Evolutionary conservation across 306 rosid species (phyloP), one percentile per base, ranked within the genome.

Genomic region (Vigna unguiculata): DNA sequence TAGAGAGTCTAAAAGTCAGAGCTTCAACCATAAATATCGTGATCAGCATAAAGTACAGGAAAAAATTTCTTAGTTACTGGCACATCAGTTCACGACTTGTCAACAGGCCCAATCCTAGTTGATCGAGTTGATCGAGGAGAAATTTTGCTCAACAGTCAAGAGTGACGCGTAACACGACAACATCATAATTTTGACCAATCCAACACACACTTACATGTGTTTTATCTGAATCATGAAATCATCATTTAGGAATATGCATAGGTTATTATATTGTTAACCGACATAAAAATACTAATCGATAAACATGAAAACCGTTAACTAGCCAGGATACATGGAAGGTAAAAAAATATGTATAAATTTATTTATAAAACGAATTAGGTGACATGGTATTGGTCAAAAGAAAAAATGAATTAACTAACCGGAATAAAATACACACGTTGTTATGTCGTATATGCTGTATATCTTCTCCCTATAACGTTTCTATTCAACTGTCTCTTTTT

Each of bases 391-490:
- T 3, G 45, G 60, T 48, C 28, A 70, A 70, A 49, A 49, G 75
- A 51, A 57, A 72, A 72, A 72, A 20, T 3, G 24, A 72, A 72
- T 72, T 46, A 71, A 53, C 3, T 7, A 53, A 53, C 4, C 7
- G 40, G 72, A 22, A 45, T 43, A 65, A 65, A n/a, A 65, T 11
- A 65, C 34, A 45, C 21, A 67, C 21, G 9, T 21, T 67, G 36
- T 21, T 10, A 0, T 19, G 54, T 67, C 9, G 72, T 22, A 22
- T 45, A 21, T 32, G 13, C 20, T 65, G 6, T 38, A 17, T 16
- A 36, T 16, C 19, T 17, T 62, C n/a, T 34, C 47, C 9, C 7
- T 61, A 2, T 32, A 13, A 61, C 9, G 6, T 32, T n/a, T 60
- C 4, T 40, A 2, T 40, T 34, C 40, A 15, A 16, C 25, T 62